phyloP scores from a whole-genome alignment of 345 rosid genomes.

The Lenwebbia sp. region DNA sequence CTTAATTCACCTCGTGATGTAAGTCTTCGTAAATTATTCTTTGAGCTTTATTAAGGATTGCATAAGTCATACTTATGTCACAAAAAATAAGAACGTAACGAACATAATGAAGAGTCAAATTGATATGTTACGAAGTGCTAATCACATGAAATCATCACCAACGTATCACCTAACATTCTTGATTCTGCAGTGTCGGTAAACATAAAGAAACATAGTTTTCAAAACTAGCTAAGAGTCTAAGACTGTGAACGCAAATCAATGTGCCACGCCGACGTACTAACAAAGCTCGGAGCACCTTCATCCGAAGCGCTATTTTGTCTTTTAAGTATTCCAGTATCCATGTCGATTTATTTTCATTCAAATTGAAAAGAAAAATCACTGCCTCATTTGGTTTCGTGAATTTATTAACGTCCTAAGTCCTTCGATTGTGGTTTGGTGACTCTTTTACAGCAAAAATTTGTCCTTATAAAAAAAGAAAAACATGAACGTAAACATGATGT shows the following conservation, averaged over 20 bases:
- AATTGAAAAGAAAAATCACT: not conserved
- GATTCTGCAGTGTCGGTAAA: fast-evolving
- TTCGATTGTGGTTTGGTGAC: not conserved
- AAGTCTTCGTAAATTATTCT: not conserved
- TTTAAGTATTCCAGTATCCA: fast-evolving
- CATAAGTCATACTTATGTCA: not conserved
- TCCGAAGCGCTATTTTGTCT: not conserved
- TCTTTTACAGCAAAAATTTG: not conserved
- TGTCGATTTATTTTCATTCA: not conserved
- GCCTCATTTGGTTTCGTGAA: not conserved
- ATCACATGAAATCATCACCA: not conserved
- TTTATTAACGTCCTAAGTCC: not conserved
- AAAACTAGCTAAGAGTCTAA: no score
- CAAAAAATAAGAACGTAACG: not conserved
- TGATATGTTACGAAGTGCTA: not conserved
- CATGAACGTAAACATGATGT: not conserved
- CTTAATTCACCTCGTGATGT: not conserved
- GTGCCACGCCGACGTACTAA: not conserved
- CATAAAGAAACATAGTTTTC: not conserved
- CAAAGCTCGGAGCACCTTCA: not conserved
- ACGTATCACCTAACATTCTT: not conserved
- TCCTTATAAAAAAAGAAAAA: no score
- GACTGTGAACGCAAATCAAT: not conserved
- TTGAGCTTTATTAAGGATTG: not conserved
- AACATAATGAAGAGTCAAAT: not conserved